Base-by-base conservation (phyloP, 306 rosid species). In the Alnus rubra region DNA sequence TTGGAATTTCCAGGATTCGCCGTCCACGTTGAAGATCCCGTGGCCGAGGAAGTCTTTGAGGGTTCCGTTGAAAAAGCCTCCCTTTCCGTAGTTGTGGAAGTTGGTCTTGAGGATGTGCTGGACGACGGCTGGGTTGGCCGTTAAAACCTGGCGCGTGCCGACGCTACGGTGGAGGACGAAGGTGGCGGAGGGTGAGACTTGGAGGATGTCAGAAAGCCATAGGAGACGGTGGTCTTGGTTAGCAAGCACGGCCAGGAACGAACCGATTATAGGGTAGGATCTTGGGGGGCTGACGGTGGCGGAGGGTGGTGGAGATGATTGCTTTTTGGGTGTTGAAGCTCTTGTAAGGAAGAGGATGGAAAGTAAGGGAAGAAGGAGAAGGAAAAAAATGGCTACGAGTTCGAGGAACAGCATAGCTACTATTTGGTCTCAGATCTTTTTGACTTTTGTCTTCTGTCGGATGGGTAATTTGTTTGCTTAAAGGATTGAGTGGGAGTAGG, bases 71-170 rank as follows among this genome's bases (percentile, higher is more conserved):
- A 76, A 14, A 11, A 47, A 5, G 2, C 14, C 44, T 52, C 97
- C 94, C 9, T 94, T 94, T 1, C 42, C 78, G 83, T 90, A 94
- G 67, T 37, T 42, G 4, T 83, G 82, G 85, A 92, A 94, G 65
- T 84, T 74, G 67, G 89, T 76, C 73, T 88, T 90, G 82, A 94
- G 97, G 42, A 94, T 84, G 75, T 90, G 92, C 0, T 88, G 92
- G 56, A 94, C 96, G 0, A 84, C 87, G 23, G 85, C 62, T 16
- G 96, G 96, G 69, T 90, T 84, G 4, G 88, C 92, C 0, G 96
- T 90, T 80, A 89, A 49, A 31, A 90, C 62, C 13, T 84, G 84
- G 47, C 81, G 87, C 7, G 73, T 71, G 63, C 85, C 85, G 28
- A 81, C 59, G 33, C 79, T 55, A 5, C 84, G 90, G 78, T 82